phyloP scores from a whole-genome alignment of 1,139 yeast species.

The Trichomonascaceae sp. region DNA sequence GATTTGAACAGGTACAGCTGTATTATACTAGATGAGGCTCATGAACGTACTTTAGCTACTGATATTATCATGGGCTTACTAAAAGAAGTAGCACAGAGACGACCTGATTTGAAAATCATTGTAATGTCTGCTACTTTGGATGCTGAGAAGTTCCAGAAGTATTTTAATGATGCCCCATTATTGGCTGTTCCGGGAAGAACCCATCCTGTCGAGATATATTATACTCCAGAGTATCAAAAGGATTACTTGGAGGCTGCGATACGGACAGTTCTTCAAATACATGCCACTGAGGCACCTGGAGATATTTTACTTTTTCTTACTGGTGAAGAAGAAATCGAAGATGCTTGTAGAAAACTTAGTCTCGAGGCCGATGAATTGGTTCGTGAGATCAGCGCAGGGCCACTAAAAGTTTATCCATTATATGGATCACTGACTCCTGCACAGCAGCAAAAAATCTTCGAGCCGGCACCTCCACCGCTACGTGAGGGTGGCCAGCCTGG shows the following conservation, averaged over 20 bases:
- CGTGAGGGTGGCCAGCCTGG: slow-evolving; percentile 78
- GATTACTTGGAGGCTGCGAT: slow-evolving; percentile 94
- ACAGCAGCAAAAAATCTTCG: slow-evolving; percentile 89
- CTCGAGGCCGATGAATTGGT: slow-evolving; percentile 83
- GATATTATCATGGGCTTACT: slow-evolving; percentile 94
- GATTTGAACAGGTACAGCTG: slow-evolving; percentile 74
- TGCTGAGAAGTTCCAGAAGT: slow-evolving; percentile 89
- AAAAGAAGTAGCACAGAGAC: slow-evolving; percentile 69
- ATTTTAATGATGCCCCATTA: slow-evolving; percentile 87
- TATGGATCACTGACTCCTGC: slow-evolving; percentile 96
- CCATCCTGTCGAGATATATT: slow-evolving; percentile 92
- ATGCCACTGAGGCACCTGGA: slow-evolving; percentile 93
- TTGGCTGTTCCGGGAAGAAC: slow-evolving; percentile 98
- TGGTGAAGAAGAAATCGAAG: slow-evolving; percentile 98
- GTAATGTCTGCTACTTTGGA: slow-evolving; percentile 98
- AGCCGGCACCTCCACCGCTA: slow-evolving; percentile 69
- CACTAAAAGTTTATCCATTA: slow-evolving; percentile 80
- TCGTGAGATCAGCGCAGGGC: slow-evolving; percentile 87
- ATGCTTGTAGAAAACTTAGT: slow-evolving; percentile 83
- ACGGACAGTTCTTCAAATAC: slow-evolving; percentile 90
- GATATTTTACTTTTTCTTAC: slow-evolving; percentile 85
- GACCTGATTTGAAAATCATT: slow-evolving; percentile 85
- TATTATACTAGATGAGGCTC: slow-evolving; percentile 94
- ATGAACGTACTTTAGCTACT: slow-evolving; percentile 93
- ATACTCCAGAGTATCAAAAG: slow-evolving; percentile 93